phyloP scores from a whole-genome alignment of 495 filamentous ascomycete species.

The Talaromyces adpressus region DNA sequence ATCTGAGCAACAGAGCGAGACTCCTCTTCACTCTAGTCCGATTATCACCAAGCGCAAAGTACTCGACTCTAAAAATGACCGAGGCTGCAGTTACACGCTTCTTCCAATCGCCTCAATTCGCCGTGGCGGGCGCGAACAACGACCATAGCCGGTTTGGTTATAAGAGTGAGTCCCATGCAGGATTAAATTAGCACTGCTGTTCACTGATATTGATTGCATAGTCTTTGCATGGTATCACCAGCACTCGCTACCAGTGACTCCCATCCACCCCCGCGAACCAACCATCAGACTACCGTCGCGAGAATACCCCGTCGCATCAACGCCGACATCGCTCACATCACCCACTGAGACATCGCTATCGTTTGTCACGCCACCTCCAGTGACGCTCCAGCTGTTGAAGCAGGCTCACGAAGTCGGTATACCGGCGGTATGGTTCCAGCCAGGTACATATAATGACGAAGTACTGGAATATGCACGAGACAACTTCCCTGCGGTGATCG shows the following conservation, averaged over 20 bases:
- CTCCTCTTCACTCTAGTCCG: background rate
- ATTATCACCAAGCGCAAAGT: background rate
- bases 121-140: conserved; percentile 84
- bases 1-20: background rate
- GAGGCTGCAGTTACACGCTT: conserved; percentile 60
- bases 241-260: conserved; percentile 68
- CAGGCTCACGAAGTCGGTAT: conserved; percentile 78
- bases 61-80: background rate
- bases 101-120: conserved; percentile 76
- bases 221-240: conserved; percentile 85
- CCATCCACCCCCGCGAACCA: conserved; percentile 68
- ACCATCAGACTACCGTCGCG: conserved; percentile 49
- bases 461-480: conserved; percentile 59
- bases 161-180: conserved; percentile 52
- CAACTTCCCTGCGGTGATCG: conserved; percentile 65
- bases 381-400: conserved; percentile 61
- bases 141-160: conserved; percentile 85
- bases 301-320: conserved; percentile 56
- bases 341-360: conserved; percentile 67
- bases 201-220: conserved; percentile 20
- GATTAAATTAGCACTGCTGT: background rate
- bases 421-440: conserved; percentile 83
- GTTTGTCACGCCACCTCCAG: conserved; percentile 80
- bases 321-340: conserved; percentile 52
- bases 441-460: conserved; percentile 73